Conservation (phyloP, 805 yeast genomes). For the Ascoidea asiatica region DNA sequence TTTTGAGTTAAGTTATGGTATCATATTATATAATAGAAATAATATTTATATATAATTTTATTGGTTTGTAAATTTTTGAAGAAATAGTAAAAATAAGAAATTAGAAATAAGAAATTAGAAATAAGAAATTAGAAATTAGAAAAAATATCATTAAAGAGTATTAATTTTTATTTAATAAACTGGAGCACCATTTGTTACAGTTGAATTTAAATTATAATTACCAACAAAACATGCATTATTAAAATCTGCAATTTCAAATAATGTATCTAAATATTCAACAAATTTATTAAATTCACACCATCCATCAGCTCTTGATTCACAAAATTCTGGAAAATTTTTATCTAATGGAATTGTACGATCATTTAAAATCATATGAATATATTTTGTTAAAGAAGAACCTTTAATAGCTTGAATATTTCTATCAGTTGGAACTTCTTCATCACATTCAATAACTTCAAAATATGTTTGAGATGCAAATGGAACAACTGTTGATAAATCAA, state of each 20-base stretch:
- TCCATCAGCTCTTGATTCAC: constrained; percentile 12
- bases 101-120: too few relatives aligned
- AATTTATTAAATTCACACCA: constrained; percentile 11
- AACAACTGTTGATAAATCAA: constrained; percentile 7
- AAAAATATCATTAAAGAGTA: too few relatives aligned
- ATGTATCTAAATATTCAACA: constrained; percentile 8
- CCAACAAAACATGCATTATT: constrained; percentile 6
- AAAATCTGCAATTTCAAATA: constrained; percentile 6
- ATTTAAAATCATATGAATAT: constrained; percentile 10
- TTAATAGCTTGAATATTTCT: constrained; percentile 3
- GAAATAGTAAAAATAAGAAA: too few relatives aligned
- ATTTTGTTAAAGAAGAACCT: constrained; percentile 4
- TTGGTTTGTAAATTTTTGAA: too few relatives aligned
- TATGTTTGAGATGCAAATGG: constrained; percentile 11
- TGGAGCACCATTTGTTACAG: constrained; percentile 8
- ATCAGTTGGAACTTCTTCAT: constrained; percentile 8
- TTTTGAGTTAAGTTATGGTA: too few relatives aligned
- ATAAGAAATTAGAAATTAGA: too few relatives aligned
- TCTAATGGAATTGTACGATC: constrained; percentile 10
- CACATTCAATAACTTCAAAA: constrained; percentile 12
- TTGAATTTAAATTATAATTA: constrained; percentile 1
- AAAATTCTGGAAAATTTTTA: constrained; percentile 10
- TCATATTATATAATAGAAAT: too few relatives aligned
- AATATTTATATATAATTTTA: too few relatives aligned
- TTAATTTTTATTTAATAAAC: too few relatives aligned